phyloP scores from a whole-genome alignment of 768 basidiomycete species.

The Psilocybe sp. region DNA sequence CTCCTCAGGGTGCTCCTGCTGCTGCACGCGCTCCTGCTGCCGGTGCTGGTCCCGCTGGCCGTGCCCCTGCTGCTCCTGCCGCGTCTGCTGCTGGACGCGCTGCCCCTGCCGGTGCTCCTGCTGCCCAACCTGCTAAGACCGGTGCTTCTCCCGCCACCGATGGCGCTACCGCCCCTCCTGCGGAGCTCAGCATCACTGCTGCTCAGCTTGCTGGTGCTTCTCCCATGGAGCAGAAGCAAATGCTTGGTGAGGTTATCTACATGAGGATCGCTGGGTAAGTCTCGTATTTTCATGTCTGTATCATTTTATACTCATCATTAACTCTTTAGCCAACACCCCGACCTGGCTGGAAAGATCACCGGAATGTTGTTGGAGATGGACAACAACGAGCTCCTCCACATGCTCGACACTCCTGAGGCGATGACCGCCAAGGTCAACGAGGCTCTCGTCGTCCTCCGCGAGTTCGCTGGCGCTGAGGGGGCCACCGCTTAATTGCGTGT shows the following conservation, averaged over 20 bases:
- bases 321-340: constrained; percentile 68
- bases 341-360: constrained; percentile 97
- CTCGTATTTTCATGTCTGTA: constrained; percentile 4
- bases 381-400: constrained; percentile 85
- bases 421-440: constrained; percentile 90
- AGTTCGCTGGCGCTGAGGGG: constrained; percentile 54
- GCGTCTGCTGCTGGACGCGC: constrained; percentile 39
- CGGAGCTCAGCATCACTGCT: constrained; percentile 43
- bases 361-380: constrained; percentile 99
- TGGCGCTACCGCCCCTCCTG: constrained; percentile 33
- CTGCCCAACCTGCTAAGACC: constrained; percentile 18
- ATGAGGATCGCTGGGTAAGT: constrained; percentile 83
- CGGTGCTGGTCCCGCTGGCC: constrained; percentile 29
- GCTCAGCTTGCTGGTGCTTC: constrained; percentile 56
- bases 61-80: constrained; percentile 31
- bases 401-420: constrained; percentile 79
- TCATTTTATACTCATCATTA: constrained; percentile 8
- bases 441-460: constrained; percentile 84
- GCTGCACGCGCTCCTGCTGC: constrained; percentile 34
- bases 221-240: constrained; percentile 95
- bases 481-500: constrained; percentile 15
- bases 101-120: constrained; percentile 28
- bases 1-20: constrained; percentile 45
- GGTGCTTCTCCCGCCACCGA: constrained; percentile 41
- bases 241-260: constrained; percentile 96